Conservation (phyloP, 495 filamentous ascomycete genomes). For the Melanomma pulvis-pyrius region DNA sequence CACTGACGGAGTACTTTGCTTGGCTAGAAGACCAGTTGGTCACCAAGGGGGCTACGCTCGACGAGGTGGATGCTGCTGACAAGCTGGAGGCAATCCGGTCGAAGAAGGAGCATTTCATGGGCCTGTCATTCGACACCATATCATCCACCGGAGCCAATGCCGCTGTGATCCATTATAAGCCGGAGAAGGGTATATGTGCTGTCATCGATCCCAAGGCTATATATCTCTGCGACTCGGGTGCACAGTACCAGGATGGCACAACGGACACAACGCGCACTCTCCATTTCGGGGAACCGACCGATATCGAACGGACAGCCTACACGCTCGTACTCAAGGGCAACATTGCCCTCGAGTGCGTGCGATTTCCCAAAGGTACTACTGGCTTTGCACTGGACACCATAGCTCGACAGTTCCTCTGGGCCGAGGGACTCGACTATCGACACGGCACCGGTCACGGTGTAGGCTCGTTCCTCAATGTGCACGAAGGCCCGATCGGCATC, state of each 20-base stretch:
- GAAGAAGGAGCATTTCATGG: conserved; percentile 81
- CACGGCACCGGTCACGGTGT: conserved; percentile 98
- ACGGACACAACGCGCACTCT: conserved; percentile 95
- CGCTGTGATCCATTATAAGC: conserved; percentile 97
- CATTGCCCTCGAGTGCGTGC: conserved; percentile 80
- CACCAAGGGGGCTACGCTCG: conserved; percentile 69
- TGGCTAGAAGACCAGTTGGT: conserved; percentile 92
- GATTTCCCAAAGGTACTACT: conserved; percentile 94
- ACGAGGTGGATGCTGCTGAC: conserved; percentile 89
- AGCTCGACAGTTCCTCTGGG: conserved; percentile 92
- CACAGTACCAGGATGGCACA: conserved; percentile 92
- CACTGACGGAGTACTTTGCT: conserved; percentile 89
- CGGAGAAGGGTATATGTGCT: conserved; percentile 78
- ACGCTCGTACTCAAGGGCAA: conserved; percentile 97
- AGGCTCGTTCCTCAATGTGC: conserved; percentile 91
- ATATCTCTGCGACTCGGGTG: conserved; percentile 96
- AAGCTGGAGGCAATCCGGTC: conserved; percentile 83
- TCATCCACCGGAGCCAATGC: conserved; percentile 95
- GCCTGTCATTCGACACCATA: conserved; percentile 93
- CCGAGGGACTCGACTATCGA: conserved; percentile 87
- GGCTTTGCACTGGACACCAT: conserved; percentile 89
- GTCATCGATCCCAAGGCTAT: conserved; percentile 83
- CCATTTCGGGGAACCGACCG: conserved; percentile 85
- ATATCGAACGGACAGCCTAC: conserved; percentile 86
- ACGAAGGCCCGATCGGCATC: conserved; percentile 96